Conservation (phyloP, 2,329 filamentous ascomycete species). For the Trichoderma koningii region DNA sequence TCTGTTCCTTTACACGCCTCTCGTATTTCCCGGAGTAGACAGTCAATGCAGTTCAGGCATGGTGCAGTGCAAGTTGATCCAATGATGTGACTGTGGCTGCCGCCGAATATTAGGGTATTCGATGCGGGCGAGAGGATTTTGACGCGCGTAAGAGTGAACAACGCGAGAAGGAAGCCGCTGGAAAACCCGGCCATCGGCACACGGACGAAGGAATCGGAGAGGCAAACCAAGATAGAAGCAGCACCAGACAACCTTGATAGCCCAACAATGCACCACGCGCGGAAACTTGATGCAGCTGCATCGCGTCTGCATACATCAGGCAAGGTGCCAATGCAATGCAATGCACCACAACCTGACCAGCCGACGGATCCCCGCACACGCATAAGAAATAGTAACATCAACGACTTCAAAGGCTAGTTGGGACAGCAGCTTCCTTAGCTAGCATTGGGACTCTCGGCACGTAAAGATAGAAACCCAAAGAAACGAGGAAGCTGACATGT, state of each 20-base stretch:
- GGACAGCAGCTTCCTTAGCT: too few species aligned
- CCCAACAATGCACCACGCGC: slow-evolving; percentile 13
- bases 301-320: slow-evolving; percentile 10
- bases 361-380: background rate
- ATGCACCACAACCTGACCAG: slow-evolving; percentile 23
- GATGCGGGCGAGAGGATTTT: background rate
- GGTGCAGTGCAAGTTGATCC: background rate
- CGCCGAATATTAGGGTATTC: background rate
- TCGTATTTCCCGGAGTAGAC: background rate
- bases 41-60: background rate
- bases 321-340: slow-evolving; percentile 8
- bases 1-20: slow-evolving; percentile 1
- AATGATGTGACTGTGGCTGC: background rate
- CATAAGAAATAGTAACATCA: background rate
- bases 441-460: background rate
- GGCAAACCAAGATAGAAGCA: background rate
- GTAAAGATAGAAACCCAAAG: background rate
- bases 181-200: background rate
- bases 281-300: slow-evolving; percentile 12
- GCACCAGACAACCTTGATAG: background rate
- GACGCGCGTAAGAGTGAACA: background rate
- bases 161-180: background rate
- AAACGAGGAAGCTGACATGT: background rate
- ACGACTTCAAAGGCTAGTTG: too few species aligned
- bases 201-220: background rate